Conservation (phyloP, 306 rosid genomes). For the Canavalia ensiformis region DNA sequence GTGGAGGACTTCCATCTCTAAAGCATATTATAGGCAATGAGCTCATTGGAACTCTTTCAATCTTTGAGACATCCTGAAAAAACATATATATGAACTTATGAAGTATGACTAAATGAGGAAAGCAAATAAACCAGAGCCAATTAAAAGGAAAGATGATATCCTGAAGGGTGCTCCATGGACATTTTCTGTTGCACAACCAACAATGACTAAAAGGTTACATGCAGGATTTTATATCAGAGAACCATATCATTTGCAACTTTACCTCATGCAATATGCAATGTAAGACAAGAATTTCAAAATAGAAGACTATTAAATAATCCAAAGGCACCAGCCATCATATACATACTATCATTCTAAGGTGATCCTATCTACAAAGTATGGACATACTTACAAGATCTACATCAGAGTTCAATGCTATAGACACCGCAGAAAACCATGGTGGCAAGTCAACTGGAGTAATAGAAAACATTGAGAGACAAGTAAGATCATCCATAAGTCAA, state of each 20-base stretch:
- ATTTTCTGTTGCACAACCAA: not conserved
- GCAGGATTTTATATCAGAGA: constrained; percentile 4
- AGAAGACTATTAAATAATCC: constrained; percentile 24
- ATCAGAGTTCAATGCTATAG: constrained; percentile 70
- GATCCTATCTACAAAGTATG: constrained; percentile 25
- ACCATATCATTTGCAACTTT: constrained; percentile 13
- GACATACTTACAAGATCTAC: constrained; percentile 73
- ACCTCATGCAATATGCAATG: constrained; percentile 1
- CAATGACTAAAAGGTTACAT: not conserved
- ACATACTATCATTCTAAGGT: not conserved
- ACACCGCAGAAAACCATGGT: constrained; percentile 79
- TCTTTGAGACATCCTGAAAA: constrained; percentile 64
- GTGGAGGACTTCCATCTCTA: constrained; percentile 85
- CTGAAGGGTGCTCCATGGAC: not conserved
- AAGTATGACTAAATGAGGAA: constrained; percentile 40
- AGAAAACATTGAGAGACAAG: constrained; percentile 56
- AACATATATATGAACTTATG: not conserved
- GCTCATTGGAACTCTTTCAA: constrained; percentile 61
- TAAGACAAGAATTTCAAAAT: constrained; percentile 35
- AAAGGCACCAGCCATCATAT: not conserved
- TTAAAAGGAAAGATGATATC: not conserved
- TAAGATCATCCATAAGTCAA: constrained; percentile 39
- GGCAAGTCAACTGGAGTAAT: constrained; percentile 83
- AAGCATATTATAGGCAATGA: constrained; percentile 74
- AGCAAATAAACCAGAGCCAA: constrained; percentile 33